A percentile compares a stretch with the other conserved stretches of the same genome.
phyloP scores from a whole-genome alignment of 495 filamentous ascomycete species.

The Neurospora sp. region DNA sequence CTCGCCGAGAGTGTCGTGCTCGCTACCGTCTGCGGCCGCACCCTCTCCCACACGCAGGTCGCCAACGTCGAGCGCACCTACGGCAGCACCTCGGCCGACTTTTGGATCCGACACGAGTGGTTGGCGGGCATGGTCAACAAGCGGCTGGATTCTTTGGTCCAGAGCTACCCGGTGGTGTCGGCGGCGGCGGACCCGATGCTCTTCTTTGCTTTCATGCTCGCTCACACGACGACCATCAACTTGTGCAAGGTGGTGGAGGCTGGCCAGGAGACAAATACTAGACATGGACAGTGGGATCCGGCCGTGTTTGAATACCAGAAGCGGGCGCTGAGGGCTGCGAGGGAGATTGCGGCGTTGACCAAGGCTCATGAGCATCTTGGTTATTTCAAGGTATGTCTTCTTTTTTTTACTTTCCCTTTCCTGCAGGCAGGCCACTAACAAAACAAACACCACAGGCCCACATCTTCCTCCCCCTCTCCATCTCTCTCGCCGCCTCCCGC shows the following conservation, averaged over 20 bases:
- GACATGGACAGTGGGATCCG: background rate
- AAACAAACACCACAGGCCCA: slow-evolving; percentile 6
- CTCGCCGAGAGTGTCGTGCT: slow-evolving; percentile 40
- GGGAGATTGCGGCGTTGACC: slow-evolving; percentile 30
- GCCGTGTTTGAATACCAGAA: slow-evolving; percentile 22
- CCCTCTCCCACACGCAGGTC: slow-evolving; percentile 33
- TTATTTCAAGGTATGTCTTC: slow-evolving; percentile 30
- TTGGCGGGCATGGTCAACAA: slow-evolving; percentile 32
- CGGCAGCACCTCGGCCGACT: slow-evolving; percentile 19
- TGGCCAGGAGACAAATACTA: background rate
- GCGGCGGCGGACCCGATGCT: slow-evolving; percentile 38
- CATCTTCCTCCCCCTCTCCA: slow-evolving; percentile 18
- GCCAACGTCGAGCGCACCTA: slow-evolving; percentile 16
- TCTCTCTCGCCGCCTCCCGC: slow-evolving; percentile 13
- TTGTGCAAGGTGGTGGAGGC: slow-evolving; percentile 26
- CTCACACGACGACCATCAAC: slow-evolving; percentile 34
- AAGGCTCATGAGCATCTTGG: slow-evolving; percentile 33
- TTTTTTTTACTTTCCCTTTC: background rate
- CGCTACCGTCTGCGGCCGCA: slow-evolving; percentile 37
- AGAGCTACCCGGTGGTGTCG: slow-evolving; percentile 22
- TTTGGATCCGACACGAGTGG: slow-evolving; percentile 40
- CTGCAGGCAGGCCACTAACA: background rate
- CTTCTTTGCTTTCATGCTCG: slow-evolving; percentile 32
- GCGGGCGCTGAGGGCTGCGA: slow-evolving; percentile 26
- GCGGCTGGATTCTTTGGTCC: slow-evolving; percentile 24